phyloP scores from a whole-genome alignment of 2,329 filamentous ascomycete genomes.

The Tolypocladium paradoxum region DNA sequence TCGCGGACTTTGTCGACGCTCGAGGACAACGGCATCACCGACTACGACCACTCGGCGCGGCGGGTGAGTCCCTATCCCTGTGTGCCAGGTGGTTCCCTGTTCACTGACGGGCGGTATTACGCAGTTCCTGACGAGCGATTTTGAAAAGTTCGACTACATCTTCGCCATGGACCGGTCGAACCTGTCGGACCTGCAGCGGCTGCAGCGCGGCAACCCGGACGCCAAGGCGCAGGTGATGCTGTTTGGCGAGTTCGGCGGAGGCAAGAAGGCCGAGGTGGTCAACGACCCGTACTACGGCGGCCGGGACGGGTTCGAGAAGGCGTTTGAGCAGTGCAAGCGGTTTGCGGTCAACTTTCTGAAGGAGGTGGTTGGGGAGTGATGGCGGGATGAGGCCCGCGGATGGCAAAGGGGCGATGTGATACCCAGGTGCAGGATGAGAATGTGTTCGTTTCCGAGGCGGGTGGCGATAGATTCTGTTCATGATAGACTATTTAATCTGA shows the following conservation, averaged over 20 bases:
- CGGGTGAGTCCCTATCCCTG: slow-evolving; percentile 40
- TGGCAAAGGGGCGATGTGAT: not conserved
- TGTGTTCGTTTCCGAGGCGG: not conserved
- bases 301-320: slow-evolving; percentile 65
- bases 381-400: no score
- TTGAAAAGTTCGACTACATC: slow-evolving; percentile 81
- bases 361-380: slow-evolving; percentile 29
- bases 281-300: slow-evolving; percentile 92
- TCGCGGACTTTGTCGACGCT: slow-evolving; percentile 75
- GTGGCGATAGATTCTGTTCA: not conserved
- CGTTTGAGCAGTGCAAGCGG: slow-evolving; percentile 72
- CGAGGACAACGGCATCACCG: slow-evolving; percentile 58
- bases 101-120: not conserved
- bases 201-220: slow-evolving; percentile 46
- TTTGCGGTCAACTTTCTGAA: slow-evolving; percentile 70
- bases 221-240: slow-evolving; percentile 60
- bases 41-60: slow-evolving; percentile 68
- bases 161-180: slow-evolving; percentile 91
- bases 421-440: not conserved
- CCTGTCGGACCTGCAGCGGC: slow-evolving; percentile 54
- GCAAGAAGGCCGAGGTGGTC: slow-evolving; percentile 55
- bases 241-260: slow-evolving; percentile 73
- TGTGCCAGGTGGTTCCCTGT: not conserved
- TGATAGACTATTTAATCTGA: not conserved
- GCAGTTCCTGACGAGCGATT: slow-evolving; percentile 55